Conservation (phyloP, 1,284 basidiomycete genomes). For the Coniferiporia weirii region DNA sequence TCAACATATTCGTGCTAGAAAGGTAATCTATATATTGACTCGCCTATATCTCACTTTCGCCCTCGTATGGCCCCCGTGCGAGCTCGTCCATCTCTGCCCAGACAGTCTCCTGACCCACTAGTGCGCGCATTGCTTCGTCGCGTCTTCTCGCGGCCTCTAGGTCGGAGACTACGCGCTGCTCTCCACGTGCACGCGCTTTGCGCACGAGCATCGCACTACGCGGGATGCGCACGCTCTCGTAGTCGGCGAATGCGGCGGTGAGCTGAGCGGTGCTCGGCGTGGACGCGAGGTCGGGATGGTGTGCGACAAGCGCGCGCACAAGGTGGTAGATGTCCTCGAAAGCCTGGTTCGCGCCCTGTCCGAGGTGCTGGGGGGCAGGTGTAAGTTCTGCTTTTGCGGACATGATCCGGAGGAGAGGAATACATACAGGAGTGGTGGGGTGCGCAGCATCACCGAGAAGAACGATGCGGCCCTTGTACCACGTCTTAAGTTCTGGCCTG, state of each 20-base stretch:
- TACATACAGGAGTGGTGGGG: slow-evolving; percentile 31
- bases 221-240: slow-evolving; percentile 31
- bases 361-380: slow-evolving; percentile 34
- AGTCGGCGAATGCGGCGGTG: slow-evolving; percentile 28
- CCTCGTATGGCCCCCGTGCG: slow-evolving; percentile 10
- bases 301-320: slow-evolving; percentile 30
- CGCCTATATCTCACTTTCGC: slow-evolving; percentile 9
- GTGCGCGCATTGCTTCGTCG: slow-evolving; percentile 26
- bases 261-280: slow-evolving; percentile 31
- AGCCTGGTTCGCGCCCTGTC: slow-evolving; percentile 46
- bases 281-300: slow-evolving; percentile 27
- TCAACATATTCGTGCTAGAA: too few species aligned
- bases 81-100: slow-evolving; percentile 1
- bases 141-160: slow-evolving; percentile 31
- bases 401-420: slow-evolving; percentile 13
- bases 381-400: slow-evolving; percentile 1
- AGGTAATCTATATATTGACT: not conserved
- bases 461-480: slow-evolving; percentile 35
- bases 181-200: slow-evolving; percentile 34
- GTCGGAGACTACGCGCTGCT: slow-evolving; percentile 30
- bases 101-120: slow-evolving; percentile 20
- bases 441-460: slow-evolving; percentile 48
- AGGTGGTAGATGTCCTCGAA: slow-evolving; percentile 42
- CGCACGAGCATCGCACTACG: slow-evolving; percentile 33
- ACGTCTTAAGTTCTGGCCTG: slow-evolving; percentile 37